phyloP scores from a whole-genome alignment of 139 green algal species.

The Auxenochlorella protothecoides region DNA sequence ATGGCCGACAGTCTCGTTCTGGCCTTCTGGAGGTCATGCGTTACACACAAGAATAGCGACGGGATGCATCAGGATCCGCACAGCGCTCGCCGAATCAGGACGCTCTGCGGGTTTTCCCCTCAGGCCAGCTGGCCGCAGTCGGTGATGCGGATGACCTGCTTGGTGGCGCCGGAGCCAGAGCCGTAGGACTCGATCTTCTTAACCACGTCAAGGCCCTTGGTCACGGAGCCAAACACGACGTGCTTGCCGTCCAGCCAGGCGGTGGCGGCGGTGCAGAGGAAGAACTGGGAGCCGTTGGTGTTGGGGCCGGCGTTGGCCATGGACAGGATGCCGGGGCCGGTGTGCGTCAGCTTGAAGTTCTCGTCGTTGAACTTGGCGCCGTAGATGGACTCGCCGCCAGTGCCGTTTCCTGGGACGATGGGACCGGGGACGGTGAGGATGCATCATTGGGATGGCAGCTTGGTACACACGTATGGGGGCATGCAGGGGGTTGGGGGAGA shows the following conservation, averaged over 20 bases:
- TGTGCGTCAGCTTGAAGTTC: slow-evolving; percentile 42
- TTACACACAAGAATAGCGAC: not conserved
- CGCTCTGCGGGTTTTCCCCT: not conserved
- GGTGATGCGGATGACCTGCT: slow-evolving; percentile 47
- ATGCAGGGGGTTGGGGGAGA: not conserved
- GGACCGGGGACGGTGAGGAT: not conserved
- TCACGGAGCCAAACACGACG: slow-evolving; percentile 51
- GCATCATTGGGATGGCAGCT: not conserved
- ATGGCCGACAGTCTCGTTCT: not conserved
- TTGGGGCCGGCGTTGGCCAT: slow-evolving; percentile 81
- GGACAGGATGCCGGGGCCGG: slow-evolving; percentile 20
- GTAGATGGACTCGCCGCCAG: slow-evolving; percentile 83
- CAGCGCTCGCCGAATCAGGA: not conserved
- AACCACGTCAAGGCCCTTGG: slow-evolving; percentile 56
- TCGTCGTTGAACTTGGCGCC: slow-evolving; percentile 51
- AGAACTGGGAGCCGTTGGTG: slow-evolving; percentile 75
- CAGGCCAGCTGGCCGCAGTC: slow-evolving; percentile 59
- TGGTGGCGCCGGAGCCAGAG: slow-evolving; percentile 27
- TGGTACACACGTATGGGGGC: not conserved
- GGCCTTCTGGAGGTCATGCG: not conserved
- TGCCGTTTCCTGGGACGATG: slow-evolving; percentile 54
- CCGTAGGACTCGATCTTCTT: slow-evolving; percentile 49
- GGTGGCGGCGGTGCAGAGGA: slow-evolving; percentile 61
- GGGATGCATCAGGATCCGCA: not conserved
- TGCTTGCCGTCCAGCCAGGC: slow-evolving; percentile 72